Evolutionary conservation across 1,284 basidiomycete species (phyloP).

Genomic region (Puccinia polysora): DNA sequence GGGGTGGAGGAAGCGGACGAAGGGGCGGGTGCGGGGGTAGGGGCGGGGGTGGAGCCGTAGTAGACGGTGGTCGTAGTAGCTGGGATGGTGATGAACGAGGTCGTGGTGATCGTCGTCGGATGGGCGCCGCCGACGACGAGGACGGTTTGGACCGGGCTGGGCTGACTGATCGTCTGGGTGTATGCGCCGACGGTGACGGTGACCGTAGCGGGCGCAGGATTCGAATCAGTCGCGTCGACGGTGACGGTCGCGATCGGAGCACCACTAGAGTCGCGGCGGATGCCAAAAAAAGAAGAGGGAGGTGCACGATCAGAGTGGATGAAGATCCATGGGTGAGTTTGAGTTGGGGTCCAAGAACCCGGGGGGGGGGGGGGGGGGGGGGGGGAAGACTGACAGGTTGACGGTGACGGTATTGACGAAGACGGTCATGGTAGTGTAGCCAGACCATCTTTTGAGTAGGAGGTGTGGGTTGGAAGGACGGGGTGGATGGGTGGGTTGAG

Average conservation of each 20-base stretch:
- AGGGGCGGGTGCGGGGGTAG: no score
- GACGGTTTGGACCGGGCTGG: constrained; percentile 27
- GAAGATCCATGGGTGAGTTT: no score
- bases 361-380: no score
- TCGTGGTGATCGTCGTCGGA: constrained; percentile 25
- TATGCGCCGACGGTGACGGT: constrained; percentile 29
- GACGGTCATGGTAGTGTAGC: constrained; percentile 34
- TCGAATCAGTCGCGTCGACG: constrained; percentile 4
- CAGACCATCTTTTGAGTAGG: constrained; percentile 20
- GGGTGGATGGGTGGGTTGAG: neutral
- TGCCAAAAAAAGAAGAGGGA: no score
- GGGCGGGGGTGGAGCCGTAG: neutral
- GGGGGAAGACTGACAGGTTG: constrained; percentile 14
- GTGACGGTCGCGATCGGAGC: constrained; percentile 31
- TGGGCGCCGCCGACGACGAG: neutral
- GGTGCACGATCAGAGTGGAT: no score
- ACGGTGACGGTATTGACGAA: constrained; percentile 36
- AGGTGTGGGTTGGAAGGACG: neutral
- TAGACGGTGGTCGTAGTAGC: constrained; percentile 16
- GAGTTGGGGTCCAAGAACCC: no score
- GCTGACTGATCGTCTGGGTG: constrained; percentile 27
- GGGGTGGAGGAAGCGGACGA: constrained; percentile 3
- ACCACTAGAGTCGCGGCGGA: no score
- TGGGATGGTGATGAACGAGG: constrained; percentile 19
- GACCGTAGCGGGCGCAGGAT: constrained; percentile 6